phyloP scores from a whole-genome alignment of 2,329 filamentous ascomycete species.

The Alternaria solani region DNA sequence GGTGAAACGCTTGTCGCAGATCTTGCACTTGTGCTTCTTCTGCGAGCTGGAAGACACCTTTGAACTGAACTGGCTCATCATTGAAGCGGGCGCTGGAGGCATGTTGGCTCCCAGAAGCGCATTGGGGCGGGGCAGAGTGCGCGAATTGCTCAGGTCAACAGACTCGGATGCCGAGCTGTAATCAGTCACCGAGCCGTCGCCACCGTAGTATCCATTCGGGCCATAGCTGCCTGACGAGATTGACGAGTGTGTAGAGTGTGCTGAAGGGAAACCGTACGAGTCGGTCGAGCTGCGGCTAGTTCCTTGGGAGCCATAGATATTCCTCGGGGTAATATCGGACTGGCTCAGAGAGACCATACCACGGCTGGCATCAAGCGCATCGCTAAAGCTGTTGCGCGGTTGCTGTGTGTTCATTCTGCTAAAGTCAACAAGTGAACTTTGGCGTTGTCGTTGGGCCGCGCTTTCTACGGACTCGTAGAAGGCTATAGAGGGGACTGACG shows the following conservation, averaged over 20 bases:
- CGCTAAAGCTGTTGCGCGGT: conserved; percentile 77
- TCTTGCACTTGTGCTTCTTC: conserved; percentile 99
- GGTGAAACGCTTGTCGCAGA: conserved; percentile 97
- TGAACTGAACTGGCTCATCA: conserved; percentile 99
- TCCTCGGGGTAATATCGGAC: conserved; percentile 74
- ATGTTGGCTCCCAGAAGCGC: conserved; percentile 67
- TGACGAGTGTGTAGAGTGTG: conserved; percentile 86
- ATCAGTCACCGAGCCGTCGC: conserved; percentile 84
- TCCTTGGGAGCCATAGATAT: conserved; percentile 78
- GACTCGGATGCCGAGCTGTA: conserved; percentile 91
- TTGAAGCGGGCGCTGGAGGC: conserved; percentile 88
- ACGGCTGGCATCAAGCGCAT: conserved; percentile 90
- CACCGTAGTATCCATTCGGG: conserved; percentile 81
- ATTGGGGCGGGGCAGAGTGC: conserved; percentile 83
- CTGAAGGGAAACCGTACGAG: conserved; percentile 88
- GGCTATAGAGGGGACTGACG: conserved; percentile 73
- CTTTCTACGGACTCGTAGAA: conserved; percentile 58
- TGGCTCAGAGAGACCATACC: conserved; percentile 97
- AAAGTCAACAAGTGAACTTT: conserved; percentile 72
- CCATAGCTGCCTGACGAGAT: conserved; percentile 85
- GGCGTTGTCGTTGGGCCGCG: conserved; percentile 57
- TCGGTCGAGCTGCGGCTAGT: conserved; percentile 76
- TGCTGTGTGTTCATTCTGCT: conserved; percentile 64
- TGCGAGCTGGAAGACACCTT: conserved; percentile 95
- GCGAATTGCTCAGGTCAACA: conserved; percentile 79